These are phyloP conservation scores for Pyronema domesticum DNA, from an alignment of 495 filamentous ascomycete species.

Conservation along the genomic window DNA sequence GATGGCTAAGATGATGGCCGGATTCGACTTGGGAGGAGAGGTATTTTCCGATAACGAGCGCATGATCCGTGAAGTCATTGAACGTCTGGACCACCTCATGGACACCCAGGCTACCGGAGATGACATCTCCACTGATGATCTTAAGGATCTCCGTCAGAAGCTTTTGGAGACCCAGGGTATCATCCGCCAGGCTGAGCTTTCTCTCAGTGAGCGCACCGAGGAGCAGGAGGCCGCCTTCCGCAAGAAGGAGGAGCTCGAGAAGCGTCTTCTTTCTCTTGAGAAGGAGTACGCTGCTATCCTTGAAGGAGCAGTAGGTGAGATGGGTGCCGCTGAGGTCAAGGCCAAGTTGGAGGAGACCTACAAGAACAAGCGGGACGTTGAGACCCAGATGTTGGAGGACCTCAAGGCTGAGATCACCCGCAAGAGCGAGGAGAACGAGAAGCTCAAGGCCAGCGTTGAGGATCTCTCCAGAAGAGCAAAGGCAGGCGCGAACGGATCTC, in stretches of 20 bases:
- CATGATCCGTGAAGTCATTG: slow-evolving; percentile 61
- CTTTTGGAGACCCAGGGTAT: slow-evolving; percentile 80
- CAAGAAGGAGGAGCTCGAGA: slow-evolving; percentile 54
- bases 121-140: slow-evolving; percentile 59
- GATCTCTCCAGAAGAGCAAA: slow-evolving; percentile 54
- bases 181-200: slow-evolving; percentile 80
- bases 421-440: slow-evolving; percentile 59
- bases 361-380: slow-evolving; percentile 49
- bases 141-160: slow-evolving; percentile 55
- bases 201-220: slow-evolving; percentile 48
- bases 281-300: slow-evolving; percentile 67
- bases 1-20: slow-evolving; percentile 99
- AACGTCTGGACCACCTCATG: slow-evolving; percentile 59
- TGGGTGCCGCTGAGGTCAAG: slow-evolving; percentile 71
- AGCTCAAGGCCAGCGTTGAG: slow-evolving; percentile 55
- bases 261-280: slow-evolving; percentile 50
- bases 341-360: slow-evolving; percentile 58
- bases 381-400: slow-evolving; percentile 50
- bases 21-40: slow-evolving; percentile 80
- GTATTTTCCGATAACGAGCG: slow-evolving; percentile 82
- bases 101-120: slow-evolving; percentile 60
- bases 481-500: slow-evolving; percentile 37
- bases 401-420: slow-evolving; percentile 51
- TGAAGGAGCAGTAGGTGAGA: slow-evolving; percentile 56
- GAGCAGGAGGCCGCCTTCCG: slow-evolving; percentile 43